phyloP scores from a whole-genome alignment of 1,139 yeast species.

The Pichia kudriavzevii region DNA sequence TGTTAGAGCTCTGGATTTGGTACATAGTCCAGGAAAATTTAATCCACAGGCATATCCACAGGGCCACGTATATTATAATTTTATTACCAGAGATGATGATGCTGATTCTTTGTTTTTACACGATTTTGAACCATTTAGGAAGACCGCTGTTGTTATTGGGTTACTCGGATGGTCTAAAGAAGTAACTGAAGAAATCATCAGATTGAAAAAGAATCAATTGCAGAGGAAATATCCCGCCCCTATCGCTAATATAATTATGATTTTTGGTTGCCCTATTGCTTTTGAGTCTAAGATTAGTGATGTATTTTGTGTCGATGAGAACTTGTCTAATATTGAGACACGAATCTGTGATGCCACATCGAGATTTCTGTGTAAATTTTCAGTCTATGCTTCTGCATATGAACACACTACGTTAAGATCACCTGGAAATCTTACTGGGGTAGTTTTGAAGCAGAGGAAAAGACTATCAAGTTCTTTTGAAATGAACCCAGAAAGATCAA shows the following conservation, averaged over 20 bases:
- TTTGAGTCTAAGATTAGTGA: constrained; percentile 12
- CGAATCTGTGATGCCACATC: constrained; percentile 66
- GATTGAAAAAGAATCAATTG: constrained; percentile 30
- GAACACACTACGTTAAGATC: constrained; percentile 66
- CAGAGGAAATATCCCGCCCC: constrained; percentile 47
- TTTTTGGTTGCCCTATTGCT: constrained; percentile 46
- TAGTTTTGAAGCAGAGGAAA: constrained; percentile 28
- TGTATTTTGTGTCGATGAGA: constrained; percentile 17
- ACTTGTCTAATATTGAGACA: constrained; percentile 43
- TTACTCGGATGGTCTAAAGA: constrained; percentile 39
- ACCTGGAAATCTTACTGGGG: constrained; percentile 53
- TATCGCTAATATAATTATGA: constrained; percentile 54
- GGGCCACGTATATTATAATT: constrained; percentile 62
- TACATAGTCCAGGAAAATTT: constrained; percentile 58
- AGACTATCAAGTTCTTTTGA: constrained; percentile 34
- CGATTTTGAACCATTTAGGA: constrained; percentile 85
- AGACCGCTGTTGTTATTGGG: constrained; percentile 63
- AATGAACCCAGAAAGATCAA: constrained; percentile 30
- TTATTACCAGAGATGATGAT: constrained; percentile 42
- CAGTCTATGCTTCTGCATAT: constrained; percentile 62
- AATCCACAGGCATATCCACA: constrained; percentile 82
- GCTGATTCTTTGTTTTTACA: constrained; percentile 58
- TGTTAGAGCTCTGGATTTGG: constrained; percentile 65
- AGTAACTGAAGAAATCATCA: constrained; percentile 26
- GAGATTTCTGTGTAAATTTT: constrained; percentile 55